Evolutionary conservation across 139 green algal species (phyloP), one percentile per base, ranked within the genome.

Genomic region (Yamagishiella unicocca): DNA sequence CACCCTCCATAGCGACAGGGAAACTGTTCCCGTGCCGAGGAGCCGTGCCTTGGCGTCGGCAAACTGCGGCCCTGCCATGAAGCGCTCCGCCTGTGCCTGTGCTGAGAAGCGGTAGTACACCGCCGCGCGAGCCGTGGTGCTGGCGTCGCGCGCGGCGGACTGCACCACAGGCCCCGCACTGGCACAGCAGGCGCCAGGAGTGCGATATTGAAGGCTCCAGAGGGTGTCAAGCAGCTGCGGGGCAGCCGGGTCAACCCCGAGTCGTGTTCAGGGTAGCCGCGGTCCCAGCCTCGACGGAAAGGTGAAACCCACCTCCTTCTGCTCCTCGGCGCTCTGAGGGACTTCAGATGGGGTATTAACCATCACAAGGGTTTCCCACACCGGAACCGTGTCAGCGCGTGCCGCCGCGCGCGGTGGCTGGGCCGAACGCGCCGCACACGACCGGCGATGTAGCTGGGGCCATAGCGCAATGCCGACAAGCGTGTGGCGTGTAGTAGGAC

Each of bases 71-170:
- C 72, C 83, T 31, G 83, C 71, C 43, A 88, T 37, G 12, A 83
- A 88, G 42, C 64, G 62, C 45, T 86, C 80, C 4, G 80, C 80
- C 64, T 86, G 80, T 31, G 66, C 80, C 25, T 86, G 80, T 2
- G 62, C 43, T 7, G 80, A 77, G 80, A 86, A 86, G 42, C 80
- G 80, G 45, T 86, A 86, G 64, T 86, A 86, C 22, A 86, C 80
- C 8, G 61, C 80, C 2, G 80, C 80, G 2, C 31, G 43, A 0
- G 64, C 27, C 22, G n/a, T 7, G n/a, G 6, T 6, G n/a, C 1
- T 55, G 43, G 62, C 12, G 6, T 86, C 64, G n/a, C 64, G 64
- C 3, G 64, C 19, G 22, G 64, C 80, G 31, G 80, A 77, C 5
- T 61, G 40, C 31, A 86, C 31, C 1, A 86, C 80, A 0, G 62